phyloP scores from a whole-genome alignment of 768 basidiomycete genomes.

The Naematelia aurantialba region DNA sequence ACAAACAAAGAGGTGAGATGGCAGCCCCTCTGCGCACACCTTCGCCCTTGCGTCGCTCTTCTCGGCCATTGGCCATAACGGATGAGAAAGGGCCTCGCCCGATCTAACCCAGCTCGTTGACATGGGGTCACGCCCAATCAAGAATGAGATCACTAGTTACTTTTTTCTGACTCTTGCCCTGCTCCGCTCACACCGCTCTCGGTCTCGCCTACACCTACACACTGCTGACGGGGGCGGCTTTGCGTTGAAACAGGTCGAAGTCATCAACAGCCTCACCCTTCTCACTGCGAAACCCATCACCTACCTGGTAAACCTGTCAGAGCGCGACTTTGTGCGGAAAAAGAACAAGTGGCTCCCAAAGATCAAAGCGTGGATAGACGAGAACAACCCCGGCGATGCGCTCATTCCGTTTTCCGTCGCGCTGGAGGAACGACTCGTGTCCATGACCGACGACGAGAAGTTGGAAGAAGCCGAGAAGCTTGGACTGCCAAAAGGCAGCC shows the following conservation, averaged over 20 bases:
- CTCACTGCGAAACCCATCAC: constrained; percentile 96
- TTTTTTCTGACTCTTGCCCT: constrained; percentile 38
- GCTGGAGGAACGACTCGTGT: constrained; percentile 81
- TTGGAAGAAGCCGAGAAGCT: constrained; percentile 71
- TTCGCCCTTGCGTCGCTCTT: neutral
- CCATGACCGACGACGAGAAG: constrained; percentile 61
- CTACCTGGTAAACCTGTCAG: constrained; percentile 95
- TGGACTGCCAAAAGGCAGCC: constrained; percentile 58
- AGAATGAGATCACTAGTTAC: constrained; percentile 58
- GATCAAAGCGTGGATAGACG: constrained; percentile 97
- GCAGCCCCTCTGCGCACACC: constrained; percentile 4
- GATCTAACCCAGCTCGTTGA: constrained; percentile 93
- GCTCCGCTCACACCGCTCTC: constrained; percentile 1
- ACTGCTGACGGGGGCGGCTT: no score
- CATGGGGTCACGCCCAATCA: constrained; percentile 79
- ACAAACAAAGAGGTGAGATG: constrained; percentile 84
- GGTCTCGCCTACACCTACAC: neutral
- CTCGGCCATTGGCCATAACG: constrained; percentile 24
- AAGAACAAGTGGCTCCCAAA: constrained; percentile 99
- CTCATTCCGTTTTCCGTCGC: constrained; percentile 97
- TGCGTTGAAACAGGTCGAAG: constrained; percentile 41
- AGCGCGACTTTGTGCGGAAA: constrained; percentile 89
- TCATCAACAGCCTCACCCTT: constrained; percentile 61
- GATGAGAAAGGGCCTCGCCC: constrained; percentile 78
- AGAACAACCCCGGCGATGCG: constrained; percentile 89